Percentiles rank a stretch among this genome's conserved stretches.
phyloP scores from a whole-genome alignment of 805 yeast species.

The Metschnikowia dekortorum region DNA sequence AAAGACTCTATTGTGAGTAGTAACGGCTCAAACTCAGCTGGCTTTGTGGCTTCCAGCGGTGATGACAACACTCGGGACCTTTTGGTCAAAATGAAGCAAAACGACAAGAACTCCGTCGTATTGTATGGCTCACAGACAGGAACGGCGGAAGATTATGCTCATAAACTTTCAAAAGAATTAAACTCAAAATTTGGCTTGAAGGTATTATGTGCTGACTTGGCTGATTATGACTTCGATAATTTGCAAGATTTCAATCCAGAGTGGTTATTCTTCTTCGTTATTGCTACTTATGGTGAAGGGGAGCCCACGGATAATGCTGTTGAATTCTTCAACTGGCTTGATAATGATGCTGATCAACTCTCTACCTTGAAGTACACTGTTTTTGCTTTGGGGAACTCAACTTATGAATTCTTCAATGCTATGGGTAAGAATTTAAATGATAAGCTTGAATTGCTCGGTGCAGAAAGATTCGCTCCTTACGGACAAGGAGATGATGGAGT shows the following conservation, averaged over 20 bases:
- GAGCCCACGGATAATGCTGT: constrained; percentile 96
- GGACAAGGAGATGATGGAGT: constrained; percentile 96
- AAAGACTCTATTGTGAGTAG: constrained; percentile 47
- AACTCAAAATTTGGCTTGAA: constrained; percentile 74
- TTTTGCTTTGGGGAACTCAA: constrained; percentile 92
- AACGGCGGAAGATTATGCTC: constrained; percentile 95
- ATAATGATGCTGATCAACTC: constrained; percentile 50
- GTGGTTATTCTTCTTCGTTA: constrained; percentile 56
- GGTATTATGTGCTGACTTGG: constrained; percentile 82
- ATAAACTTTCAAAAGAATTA: constrained; percentile 85
- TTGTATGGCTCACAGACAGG: constrained; percentile 97
- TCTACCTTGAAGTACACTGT: constrained; percentile 61
- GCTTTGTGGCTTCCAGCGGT: constrained; percentile 24
- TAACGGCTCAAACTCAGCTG: constrained; percentile 33
- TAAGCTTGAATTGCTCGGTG: constrained; percentile 60
- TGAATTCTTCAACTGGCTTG: constrained; percentile 66
- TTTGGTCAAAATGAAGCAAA: constrained; percentile 50
- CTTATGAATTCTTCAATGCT: constrained; percentile 87
- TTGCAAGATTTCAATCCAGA: constrained; percentile 59
- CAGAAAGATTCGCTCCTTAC: constrained; percentile 63
- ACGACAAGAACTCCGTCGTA: constrained; percentile 71
- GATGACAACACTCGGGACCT: constrained; percentile 48
- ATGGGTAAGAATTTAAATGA: constrained; percentile 62
- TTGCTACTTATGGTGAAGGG: constrained; percentile 98
- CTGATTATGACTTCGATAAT: constrained; percentile 80